phyloP scores from a whole-genome alignment of 768 basidiomycete species.

The Lactarius akahatsu region DNA sequence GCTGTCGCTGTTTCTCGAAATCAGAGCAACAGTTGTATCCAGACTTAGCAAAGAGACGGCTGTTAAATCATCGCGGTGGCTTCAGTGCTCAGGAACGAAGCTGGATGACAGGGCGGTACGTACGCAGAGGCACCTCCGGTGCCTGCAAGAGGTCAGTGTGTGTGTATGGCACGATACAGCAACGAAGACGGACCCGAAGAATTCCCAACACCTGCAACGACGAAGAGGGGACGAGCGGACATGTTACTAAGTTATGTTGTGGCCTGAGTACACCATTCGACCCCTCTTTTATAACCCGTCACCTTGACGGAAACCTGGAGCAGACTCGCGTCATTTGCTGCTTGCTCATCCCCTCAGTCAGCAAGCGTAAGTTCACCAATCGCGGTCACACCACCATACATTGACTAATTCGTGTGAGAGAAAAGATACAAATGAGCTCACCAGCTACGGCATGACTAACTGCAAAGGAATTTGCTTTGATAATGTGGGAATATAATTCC shows the following conservation, averaged over 20 bases:
- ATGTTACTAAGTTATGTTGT: constrained; percentile 10
- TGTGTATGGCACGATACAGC: neutral
- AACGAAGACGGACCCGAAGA: constrained; percentile 36
- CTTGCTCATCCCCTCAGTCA: neutral
- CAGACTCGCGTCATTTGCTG: neutral
- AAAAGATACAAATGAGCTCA: too few relatives aligned
- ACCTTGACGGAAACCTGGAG: neutral
- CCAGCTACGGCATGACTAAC: too few relatives aligned
- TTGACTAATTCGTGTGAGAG: too few relatives aligned
- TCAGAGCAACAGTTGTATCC: constrained; percentile 45
- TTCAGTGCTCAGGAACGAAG: neutral
- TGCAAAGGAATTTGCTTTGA: too few relatives aligned
- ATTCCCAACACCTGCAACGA: constrained; percentile 45
- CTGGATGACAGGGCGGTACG: constrained; percentile 21
- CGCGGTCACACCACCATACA: too few relatives aligned
- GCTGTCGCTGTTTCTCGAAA: constrained; percentile 38
- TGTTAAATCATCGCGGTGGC: constrained; percentile 13
- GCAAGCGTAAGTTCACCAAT: too few relatives aligned
- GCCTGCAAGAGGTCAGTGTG: constrained; percentile 30
- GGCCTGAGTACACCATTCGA: neutral
- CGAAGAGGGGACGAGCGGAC: constrained; percentile 38
- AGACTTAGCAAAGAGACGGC: constrained; percentile 40
- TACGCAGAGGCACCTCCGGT: constrained; percentile 44
- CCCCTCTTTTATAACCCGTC: neutral
- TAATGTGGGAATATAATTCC: too few relatives aligned